A percentile compares a stretch with the other conserved stretches of the same genome.
These are phyloP conservation scores for Nepenthes alata DNA, from an alignment of 179 eudicot genomes.

Conservation along the genomic window DNA sequence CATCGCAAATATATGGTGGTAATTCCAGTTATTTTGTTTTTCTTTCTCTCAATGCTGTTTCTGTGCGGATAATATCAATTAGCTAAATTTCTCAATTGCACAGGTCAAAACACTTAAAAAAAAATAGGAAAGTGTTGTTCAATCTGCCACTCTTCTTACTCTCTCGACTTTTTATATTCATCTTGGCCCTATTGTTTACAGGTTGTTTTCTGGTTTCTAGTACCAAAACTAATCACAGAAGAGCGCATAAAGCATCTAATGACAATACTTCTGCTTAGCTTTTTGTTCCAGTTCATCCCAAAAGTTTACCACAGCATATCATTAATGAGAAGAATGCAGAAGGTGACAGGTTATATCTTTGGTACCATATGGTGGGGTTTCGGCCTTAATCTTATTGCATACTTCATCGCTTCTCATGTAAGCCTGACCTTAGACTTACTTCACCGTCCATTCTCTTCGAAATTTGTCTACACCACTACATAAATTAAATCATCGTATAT, in stretches of 20 bases:
- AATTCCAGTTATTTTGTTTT: no score
- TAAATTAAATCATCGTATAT: background rate
- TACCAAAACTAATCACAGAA: constrained; percentile 58
- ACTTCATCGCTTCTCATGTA: constrained; percentile 96
- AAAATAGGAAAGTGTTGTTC: no score
- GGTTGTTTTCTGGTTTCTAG: constrained; percentile 72
- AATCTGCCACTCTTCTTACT: background rate
- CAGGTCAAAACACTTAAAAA: no score
- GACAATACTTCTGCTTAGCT: constrained; percentile 58
- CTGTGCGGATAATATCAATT: no score
- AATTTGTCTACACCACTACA: background rate
- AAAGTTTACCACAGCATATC: constrained; percentile 71
- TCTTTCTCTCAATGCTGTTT: background rate
- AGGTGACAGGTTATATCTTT: constrained; percentile 89
- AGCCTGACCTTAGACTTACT: constrained; percentile 10
- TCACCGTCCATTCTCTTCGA: background rate
- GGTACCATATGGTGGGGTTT: constrained; percentile 99
- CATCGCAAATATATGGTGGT: no score
- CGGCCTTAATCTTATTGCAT: constrained; percentile 84
- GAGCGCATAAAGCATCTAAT: constrained; percentile 59
- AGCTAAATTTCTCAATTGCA: no score
- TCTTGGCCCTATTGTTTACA: constrained; percentile 12
- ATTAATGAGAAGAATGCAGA: constrained; percentile 84
- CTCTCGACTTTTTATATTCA: background rate
- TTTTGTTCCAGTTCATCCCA: constrained; percentile 79